A percentile compares a stretch with the other conserved stretches of the same genome.
phyloP scores from a whole-genome alignment of 2,329 filamentous ascomycete species.

The Monilinia vaccinii-corymbosi region DNA sequence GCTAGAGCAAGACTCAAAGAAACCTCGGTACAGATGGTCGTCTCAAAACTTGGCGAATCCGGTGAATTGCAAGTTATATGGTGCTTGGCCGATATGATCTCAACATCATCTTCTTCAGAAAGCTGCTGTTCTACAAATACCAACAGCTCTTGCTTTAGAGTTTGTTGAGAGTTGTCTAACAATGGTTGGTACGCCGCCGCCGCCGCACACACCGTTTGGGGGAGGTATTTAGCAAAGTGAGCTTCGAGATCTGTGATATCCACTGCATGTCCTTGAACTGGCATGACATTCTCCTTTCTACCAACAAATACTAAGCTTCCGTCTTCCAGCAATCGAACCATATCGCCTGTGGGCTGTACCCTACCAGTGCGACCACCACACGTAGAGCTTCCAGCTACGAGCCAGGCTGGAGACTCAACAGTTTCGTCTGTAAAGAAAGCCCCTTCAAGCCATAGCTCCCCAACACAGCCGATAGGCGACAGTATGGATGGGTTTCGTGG shows the following conservation, averaged over 20 bases:
- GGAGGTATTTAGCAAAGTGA: slow-evolving; percentile 31
- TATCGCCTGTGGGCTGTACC: slow-evolving; percentile 45
- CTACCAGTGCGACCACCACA: slow-evolving; percentile 27
- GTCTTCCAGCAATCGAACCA: slow-evolving; percentile 44
- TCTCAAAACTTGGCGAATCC: slow-evolving; percentile 13
- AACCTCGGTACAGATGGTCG: slow-evolving; percentile 18
- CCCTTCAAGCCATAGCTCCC: slow-evolving; percentile 35
- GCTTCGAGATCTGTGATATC: slow-evolving; percentile 34
- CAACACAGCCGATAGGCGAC: slow-evolving; percentile 33
- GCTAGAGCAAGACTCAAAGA: slow-evolving; percentile 28
- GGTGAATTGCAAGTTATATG: not conserved
- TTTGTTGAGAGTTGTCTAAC: not conserved
- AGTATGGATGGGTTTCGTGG: slow-evolving; percentile 30
- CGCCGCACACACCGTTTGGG: slow-evolving; percentile 24
- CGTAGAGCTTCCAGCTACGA: slow-evolving; percentile 28
- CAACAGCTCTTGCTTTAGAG: not conserved
- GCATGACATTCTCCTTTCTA: slow-evolving; percentile 42
- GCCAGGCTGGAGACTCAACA: slow-evolving; percentile 38
- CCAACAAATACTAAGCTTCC: slow-evolving; percentile 46
- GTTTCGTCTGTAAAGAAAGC: slow-evolving; percentile 42
- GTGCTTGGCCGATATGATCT: not conserved
- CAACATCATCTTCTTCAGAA: not conserved
- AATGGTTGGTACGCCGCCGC: slow-evolving; percentile 20
- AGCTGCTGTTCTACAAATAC: not conserved
- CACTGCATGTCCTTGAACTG: slow-evolving; percentile 32